phyloP scores from a whole-genome alignment of 495 filamentous ascomycete genomes.

The Achaetomiella virescens region DNA sequence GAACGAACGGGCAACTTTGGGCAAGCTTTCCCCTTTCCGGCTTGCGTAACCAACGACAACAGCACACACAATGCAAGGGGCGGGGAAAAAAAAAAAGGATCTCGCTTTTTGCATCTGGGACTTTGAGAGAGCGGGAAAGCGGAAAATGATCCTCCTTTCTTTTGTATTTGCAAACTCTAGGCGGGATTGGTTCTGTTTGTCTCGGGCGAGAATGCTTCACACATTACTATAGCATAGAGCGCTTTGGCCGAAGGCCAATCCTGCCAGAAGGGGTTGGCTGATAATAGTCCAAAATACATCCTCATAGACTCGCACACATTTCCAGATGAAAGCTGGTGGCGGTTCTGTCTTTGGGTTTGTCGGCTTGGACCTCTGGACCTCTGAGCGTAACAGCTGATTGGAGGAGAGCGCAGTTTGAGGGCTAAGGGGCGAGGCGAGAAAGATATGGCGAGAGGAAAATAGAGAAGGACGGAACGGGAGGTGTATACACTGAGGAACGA shows the following conservation, averaged over 20 bases:
- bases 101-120: background rate
- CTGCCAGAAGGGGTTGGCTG: slow-evolving; percentile 21
- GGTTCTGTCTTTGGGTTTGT: no score
- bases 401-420: no score
- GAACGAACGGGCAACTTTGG: background rate
- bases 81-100: background rate
- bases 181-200: slow-evolving; percentile 23
- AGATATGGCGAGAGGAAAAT: no score
- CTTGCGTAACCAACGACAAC: background rate
- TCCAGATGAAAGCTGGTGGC: no score
- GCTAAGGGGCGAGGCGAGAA: no score
- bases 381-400: no score
- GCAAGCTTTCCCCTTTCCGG: background rate
- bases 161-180: slow-evolving; percentile 16
- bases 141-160: background rate
- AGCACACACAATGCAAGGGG: background rate
- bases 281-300: slow-evolving; percentile 22
- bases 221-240: slow-evolving; percentile 25
- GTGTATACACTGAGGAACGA: no score
- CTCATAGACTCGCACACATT: slow-evolving; percentile 7
- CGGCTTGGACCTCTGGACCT: no score
- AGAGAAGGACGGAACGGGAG: no score
- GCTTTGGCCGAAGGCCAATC: slow-evolving; percentile 19
- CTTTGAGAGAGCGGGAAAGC: no score
- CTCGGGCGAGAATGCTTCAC: slow-evolving; percentile 19